Evolutionary conservation across 208 protist species (phyloP).

Genomic region (Trichomonas tenax): DNA sequence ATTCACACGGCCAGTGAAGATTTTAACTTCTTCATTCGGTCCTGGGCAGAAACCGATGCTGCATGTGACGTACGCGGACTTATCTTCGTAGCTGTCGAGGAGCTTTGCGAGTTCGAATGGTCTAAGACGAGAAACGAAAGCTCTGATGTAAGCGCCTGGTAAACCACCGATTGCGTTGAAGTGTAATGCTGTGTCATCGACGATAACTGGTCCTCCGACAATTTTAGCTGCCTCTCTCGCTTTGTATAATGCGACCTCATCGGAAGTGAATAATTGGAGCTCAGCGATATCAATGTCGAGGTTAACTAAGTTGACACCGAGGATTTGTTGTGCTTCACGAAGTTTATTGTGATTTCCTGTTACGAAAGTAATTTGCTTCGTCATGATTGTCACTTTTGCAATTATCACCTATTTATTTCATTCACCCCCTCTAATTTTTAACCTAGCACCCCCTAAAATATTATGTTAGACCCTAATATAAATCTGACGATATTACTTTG

Average conservation of each 20-base stretch:
- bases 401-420: too few species aligned
- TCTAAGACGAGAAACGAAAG: neutral
- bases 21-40: neutral
- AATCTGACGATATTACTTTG: neutral
- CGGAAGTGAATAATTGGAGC: neutral
- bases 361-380: neutral
- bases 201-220: neutral
- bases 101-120: neutral
- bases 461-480: neutral
- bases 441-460: too few species aligned
- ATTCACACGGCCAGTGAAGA: neutral
- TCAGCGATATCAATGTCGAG: neutral
- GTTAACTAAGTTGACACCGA: neutral
- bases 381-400: neutral
- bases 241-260: neutral
- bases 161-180: neutral
- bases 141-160: neutral
- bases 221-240: neutral
- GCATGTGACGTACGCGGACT: neutral
- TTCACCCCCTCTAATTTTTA: too few species aligned
- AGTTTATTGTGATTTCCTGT: neutral
- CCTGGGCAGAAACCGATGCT: neutral
- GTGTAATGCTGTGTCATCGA: constrained; percentile 2
- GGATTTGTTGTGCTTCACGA: neutral
- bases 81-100: neutral